Evolutionary conservation across 1,139 yeast species (phyloP), one percentile per base, ranked within the genome.

Genomic region (Yamadazyma dushanensis): DNA sequence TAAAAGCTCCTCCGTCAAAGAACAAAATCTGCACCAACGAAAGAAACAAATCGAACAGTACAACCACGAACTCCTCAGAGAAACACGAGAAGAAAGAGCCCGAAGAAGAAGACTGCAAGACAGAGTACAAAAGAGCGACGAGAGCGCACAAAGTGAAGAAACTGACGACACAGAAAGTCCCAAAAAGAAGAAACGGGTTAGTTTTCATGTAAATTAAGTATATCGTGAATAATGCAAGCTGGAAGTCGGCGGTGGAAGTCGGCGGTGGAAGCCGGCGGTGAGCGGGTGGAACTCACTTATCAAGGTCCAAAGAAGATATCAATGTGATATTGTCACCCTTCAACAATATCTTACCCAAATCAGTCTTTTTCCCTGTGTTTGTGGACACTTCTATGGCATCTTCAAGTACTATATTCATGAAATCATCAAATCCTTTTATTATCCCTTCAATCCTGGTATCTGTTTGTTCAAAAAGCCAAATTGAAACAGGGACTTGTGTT

Each of bases 261-360:
- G n/a, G n/a, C n/a, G n/a, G n/a, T n/a, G n/a, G n/a, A n/a, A n/a
- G n/a, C n/a, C n/a, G n/a, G n/a, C n/a, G n/a, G n/a, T n/a, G 22
- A 19, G 10, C 10, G 22, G 22, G n/a, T n/a, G n/a, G n/a, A 5
- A 8, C 18, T 15, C 17, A 19, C 26, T 14, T 16, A 45, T 50
- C 66, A 26, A 59, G 60, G 31, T 74, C 81, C 43, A 73, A 56
- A 45, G 78, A 70, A 9, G 90, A 75, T 18, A 92, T 84, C 45
- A 90, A 67, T 13, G 96, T 84, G 37, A 94, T 87, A 56, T 88
- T 94, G 56, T 94, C 99, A 3, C 99, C 98, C 59, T 92, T 92
- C 40, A 94, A 67, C 47, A 94, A 60, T 22, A 92, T 78, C 39
- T 86, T 61, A 14, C 76, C 76, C 37, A 71, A 47, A 54, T 63